These are phyloP conservation scores for Immersiporthe knoxdaviesiana DNA, from an alignment of 2,329 filamentous ascomycete genomes.

Conservation along the genomic window DNA sequence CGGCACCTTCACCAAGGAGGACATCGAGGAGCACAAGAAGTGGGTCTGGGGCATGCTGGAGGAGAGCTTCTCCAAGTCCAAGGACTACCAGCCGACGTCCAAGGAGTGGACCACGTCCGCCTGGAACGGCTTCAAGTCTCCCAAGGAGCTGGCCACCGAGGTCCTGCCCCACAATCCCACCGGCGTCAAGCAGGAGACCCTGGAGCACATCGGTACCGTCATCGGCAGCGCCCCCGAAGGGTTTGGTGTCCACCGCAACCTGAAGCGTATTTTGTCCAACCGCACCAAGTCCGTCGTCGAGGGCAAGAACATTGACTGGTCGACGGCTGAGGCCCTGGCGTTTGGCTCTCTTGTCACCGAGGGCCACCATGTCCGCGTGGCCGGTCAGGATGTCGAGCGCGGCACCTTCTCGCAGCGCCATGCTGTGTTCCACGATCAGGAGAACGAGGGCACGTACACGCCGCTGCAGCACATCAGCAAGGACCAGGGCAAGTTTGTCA, in stretches of 20 bases:
- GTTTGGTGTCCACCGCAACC: conserved; percentile 90
- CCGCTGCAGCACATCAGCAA: conserved; percentile 87
- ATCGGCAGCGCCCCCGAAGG: conserved; percentile 80
- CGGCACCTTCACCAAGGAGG: conserved; percentile 94
- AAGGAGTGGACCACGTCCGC: conserved; percentile 99
- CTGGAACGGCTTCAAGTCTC: conserved; percentile 99
- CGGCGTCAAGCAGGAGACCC: conserved; percentile 70
- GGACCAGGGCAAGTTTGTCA: conserved; percentile 93
- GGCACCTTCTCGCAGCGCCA: conserved; percentile 99
- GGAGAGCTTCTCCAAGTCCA: conserved; percentile 95
- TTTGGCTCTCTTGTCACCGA: conserved; percentile 90
- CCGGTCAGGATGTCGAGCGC: conserved; percentile 98
- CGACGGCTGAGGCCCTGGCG: conserved; percentile 92
- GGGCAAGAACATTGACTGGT: conserved; percentile 95
- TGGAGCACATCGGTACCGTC: conserved; percentile 81
- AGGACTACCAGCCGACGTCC: conserved; percentile 93
- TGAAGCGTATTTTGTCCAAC: conserved; percentile 91
- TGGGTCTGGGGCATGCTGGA: conserved; percentile 99
- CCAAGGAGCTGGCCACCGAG: conserved; percentile 94
- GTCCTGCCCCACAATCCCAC: conserved; percentile 91
- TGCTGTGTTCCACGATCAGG: conserved; percentile 96
- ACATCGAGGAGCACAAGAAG: conserved; percentile 98
- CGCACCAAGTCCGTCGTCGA: conserved; percentile 91
- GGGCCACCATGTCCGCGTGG: conserved; percentile 96
- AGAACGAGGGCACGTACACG: conserved; percentile 89